phyloP scores from a whole-genome alignment of 306 rosid genomes.

The Elaeagnus macrophylla region DNA sequence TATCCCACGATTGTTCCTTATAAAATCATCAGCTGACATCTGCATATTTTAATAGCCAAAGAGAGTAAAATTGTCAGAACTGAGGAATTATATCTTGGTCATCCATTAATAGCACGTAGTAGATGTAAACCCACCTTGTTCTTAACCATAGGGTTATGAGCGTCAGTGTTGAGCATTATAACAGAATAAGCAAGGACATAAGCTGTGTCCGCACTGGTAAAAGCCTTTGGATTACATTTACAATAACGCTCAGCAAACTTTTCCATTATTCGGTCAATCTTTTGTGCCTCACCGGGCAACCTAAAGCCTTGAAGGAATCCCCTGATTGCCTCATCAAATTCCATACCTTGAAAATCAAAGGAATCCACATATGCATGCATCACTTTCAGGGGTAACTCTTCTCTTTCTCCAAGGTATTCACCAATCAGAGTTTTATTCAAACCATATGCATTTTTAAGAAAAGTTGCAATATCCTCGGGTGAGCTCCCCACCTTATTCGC shows the following conservation, averaged over 20 bases:
- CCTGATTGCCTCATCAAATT: conserved; percentile 95
- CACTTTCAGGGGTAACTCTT: conserved; percentile 84
- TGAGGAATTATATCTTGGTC: conserved; percentile 17
- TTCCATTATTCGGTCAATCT: conserved; percentile 96
- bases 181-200: conserved; percentile 98
- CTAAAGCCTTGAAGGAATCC: conserved; percentile 88
- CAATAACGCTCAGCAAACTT: conserved; percentile 96
- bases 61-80: neutral
- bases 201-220: conserved; percentile 97
- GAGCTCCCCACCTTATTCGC: conserved; percentile 89
- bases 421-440: conserved; percentile 87
- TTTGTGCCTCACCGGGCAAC: conserved; percentile 99
- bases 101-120: conserved; percentile 15
- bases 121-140: conserved; percentile 54
- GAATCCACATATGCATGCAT: conserved; percentile 96
- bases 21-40: conserved; percentile 99
- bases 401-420: conserved; percentile 97
- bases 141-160: conserved; percentile 94
- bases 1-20: conserved; percentile 93
- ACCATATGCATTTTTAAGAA: conserved; percentile 95
- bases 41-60: conserved; percentile 36
- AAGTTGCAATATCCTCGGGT: conserved; percentile 89
- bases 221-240: conserved; percentile 84
- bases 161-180: conserved; percentile 93
- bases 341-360: conserved; percentile 84